Evolutionary conservation across 257 asterid genomes (phyloP), one percentile per base, ranked within the genome.

Genomic region (Cinchona pubescens): DNA sequence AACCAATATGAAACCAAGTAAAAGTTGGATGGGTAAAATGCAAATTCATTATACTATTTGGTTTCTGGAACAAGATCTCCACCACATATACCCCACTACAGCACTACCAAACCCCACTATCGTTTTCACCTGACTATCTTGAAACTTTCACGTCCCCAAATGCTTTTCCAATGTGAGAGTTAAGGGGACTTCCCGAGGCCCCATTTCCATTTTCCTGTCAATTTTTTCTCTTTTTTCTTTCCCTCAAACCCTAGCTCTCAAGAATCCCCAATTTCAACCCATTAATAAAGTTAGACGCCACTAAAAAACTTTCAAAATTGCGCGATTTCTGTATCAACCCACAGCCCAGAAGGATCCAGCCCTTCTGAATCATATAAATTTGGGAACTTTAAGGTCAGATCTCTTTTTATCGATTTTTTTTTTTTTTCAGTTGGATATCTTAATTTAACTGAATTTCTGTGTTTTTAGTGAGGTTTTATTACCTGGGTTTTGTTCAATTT

Each of bases 381-480:
- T 60, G 37, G 48, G 72, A 55, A 32, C 75, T 74, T 78, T 60
- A 53, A 82, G 85, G 85, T 82, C 72, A 82, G 80, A 78, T 82
- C 80, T 74, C 67, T 12, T 66, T 30, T 23, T 40, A n/a, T n/a
- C n/a, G n/a, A n/a, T 13, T 19, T n/a, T 12, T 13, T 3, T 9
- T 32, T 5, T 35, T 72, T 67, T 62, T 23, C 43, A 6, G 37
- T 58, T 60, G 38, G 7, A n/a, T n/a, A 58, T 63, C 4, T 59
- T 72, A 1, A 32, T 48, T 48, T 67, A 30, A 2, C 35, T 42
- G 38, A 19, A 3, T 60, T 72, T 66, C 13, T 53, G 27, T 58
- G 18, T 29, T 23, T 46, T 40, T 58, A 15, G 14, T 56, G 40
- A 21, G 71, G 45, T 64, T 53, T 76, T 37, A 55, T 69, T 30